Evolutionary conservation across 805 yeast species (phyloP).

Genomic region (Candida dendrica): DNA sequence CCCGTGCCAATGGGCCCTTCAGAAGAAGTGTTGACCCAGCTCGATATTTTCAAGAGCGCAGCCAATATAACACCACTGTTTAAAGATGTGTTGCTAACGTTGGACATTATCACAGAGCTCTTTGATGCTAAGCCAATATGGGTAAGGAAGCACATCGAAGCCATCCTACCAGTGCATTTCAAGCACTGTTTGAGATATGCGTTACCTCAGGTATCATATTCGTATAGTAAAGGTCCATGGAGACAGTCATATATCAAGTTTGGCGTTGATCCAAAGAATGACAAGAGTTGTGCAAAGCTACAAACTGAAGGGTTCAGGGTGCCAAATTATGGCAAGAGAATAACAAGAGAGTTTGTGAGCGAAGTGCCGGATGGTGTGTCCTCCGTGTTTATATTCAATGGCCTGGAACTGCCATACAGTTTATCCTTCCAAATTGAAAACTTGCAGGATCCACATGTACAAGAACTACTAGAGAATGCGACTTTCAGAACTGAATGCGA

Average conservation of each 20-base stretch:
- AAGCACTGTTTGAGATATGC: constrained; percentile 57
- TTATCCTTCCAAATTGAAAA: constrained; percentile 78
- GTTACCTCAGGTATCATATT: constrained; percentile 75
- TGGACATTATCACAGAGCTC: constrained; percentile 27
- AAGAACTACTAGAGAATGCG: constrained; percentile 31
- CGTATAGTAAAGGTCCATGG: constrained; percentile 91
- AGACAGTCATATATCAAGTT: constrained; percentile 73
- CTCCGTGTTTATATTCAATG: constrained; percentile 58
- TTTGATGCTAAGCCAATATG: constrained; percentile 77
- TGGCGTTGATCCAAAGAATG: constrained; percentile 70
- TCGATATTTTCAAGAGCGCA: constrained; percentile 27
- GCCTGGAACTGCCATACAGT: constrained; percentile 58
- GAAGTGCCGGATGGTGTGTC: constrained; percentile 30
- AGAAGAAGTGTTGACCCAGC: constrained; percentile 39
- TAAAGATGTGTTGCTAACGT: constrained; percentile 22
- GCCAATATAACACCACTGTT: constrained; percentile 19
- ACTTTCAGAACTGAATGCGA: constrained; percentile 37
- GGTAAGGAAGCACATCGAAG: constrained; percentile 67
- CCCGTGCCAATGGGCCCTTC: constrained; percentile 44
- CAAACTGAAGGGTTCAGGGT: constrained; percentile 77
- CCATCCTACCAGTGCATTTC: constrained; percentile 40
- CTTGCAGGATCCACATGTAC: constrained; percentile 58
- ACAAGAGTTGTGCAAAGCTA: constrained; percentile 47
- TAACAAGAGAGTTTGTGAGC: constrained; percentile 25
- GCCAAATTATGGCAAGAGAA: constrained; percentile 21